A percentile compares a stretch with the other conserved stretches of the same genome.
Evolutionary conservation across 129 eudicot genomes (phyloP).

Genomic region (Chrysanthemum seticuspe): DNA sequence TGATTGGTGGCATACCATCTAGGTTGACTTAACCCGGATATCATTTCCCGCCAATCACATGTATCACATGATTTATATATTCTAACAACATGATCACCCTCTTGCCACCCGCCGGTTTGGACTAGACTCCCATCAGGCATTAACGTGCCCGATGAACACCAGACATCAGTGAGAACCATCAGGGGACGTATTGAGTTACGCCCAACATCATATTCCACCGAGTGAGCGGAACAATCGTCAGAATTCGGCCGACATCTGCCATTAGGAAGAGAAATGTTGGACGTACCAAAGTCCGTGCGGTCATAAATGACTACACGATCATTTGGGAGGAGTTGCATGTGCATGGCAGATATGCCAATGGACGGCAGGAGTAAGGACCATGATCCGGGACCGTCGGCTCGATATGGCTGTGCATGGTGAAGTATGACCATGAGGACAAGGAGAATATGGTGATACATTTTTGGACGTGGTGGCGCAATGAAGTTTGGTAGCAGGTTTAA

Average conservation of each 20-base stretch:
- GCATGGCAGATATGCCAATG: constrained; percentile 88
- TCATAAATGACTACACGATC: constrained; percentile 78
- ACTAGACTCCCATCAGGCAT: constrained; percentile 59
- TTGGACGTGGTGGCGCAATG: constrained; percentile 14
- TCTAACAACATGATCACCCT: constrained; percentile 62
- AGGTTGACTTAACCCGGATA: constrained; percentile 28
- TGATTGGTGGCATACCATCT: constrained; percentile 92
- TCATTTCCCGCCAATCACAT: constrained; percentile 72
- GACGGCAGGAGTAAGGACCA: constrained; percentile 58
- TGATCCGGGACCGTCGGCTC: constrained; percentile 36
- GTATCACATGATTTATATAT: constrained; percentile 40
- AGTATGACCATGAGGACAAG: constrained; percentile 20
- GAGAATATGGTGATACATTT: constrained; percentile 1
- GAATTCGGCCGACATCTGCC: constrained; percentile 57
- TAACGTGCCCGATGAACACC: constrained; percentile 84
- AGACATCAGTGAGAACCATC: constrained; percentile 56
- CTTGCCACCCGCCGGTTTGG: constrained; percentile 77
- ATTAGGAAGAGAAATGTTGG: constrained; percentile 61
- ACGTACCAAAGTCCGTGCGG: constrained; percentile 80
- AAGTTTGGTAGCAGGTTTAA: constrained; percentile 16
- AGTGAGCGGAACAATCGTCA: constrained; percentile 77
- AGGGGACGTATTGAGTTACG: constrained; percentile 71
- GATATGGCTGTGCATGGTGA: constrained; percentile 13
- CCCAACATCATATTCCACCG: constrained; percentile 63
- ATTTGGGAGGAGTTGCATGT: constrained; percentile 83